phyloP scores from a whole-genome alignment of 768 basidiomycete species.

The Podaxis sp. region DNA sequence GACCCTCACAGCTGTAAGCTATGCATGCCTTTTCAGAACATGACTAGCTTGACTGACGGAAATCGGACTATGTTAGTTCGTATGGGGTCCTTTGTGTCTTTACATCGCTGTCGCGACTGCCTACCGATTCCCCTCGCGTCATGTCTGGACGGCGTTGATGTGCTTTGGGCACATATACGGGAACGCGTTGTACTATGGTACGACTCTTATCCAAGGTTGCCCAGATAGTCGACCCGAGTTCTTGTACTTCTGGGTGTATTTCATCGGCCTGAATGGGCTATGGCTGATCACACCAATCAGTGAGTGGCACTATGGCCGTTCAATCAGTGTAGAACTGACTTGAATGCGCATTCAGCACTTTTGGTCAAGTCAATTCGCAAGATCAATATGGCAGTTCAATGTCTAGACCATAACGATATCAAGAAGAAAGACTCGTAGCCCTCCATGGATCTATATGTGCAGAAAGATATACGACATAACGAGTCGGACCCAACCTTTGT shows the following conservation, averaged over 20 bases:
- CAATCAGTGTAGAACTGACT: neutral
- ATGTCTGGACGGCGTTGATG: slow-evolving; percentile 13
- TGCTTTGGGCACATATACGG: slow-evolving; percentile 17
- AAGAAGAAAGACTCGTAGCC: slow-evolving; percentile 3
- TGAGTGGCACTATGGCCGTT: neutral
- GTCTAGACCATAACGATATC: neutral
- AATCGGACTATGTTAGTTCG: neutral
- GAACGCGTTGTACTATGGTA: slow-evolving; percentile 15
- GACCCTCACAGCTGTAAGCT: slow-evolving; percentile 13
- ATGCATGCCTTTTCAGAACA: neutral
- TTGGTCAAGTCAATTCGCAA: slow-evolving; percentile 3
- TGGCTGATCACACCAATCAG: slow-evolving; percentile 16
- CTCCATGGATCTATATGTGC: neutral
- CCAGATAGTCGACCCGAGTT: slow-evolving; percentile 16
- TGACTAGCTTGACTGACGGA: neutral
- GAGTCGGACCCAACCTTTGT: neutral
- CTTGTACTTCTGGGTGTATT: slow-evolving; percentile 20
- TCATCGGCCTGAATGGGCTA: slow-evolving; percentile 16
- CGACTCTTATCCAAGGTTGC: slow-evolving; percentile 14
- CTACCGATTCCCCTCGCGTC: slow-evolving; percentile 12
- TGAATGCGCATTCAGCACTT: neutral
- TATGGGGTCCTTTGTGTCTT: slow-evolving; percentile 18
- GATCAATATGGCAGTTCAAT: slow-evolving; percentile 1
- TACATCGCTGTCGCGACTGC: slow-evolving; percentile 14
- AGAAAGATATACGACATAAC: neutral